A percentile compares a stretch with the other conserved stretches of the same genome.
Evolutionary conservation across 2,329 filamentous ascomycete genomes (phyloP).

Genomic region (Talaromyces piceae): DNA sequence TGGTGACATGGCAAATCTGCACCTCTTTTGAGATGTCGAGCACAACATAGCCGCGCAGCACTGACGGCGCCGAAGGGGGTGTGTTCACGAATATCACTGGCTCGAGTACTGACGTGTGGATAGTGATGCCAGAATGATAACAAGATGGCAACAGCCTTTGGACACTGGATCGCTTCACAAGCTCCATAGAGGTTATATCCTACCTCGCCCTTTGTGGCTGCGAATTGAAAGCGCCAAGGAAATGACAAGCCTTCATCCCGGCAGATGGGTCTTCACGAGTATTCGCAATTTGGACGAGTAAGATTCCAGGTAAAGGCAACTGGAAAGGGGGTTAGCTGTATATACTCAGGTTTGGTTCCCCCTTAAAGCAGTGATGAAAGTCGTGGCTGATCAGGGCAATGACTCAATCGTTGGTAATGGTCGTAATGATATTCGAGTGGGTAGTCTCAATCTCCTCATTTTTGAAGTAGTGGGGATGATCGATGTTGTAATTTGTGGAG

Average conservation of each 20-base stretch:
- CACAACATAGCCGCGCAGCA: constrained; percentile 6
- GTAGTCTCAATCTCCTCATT: not conserved
- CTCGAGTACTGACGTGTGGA: constrained; percentile 3
- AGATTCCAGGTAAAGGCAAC: too few relatives aligned
- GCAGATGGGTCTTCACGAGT: not conserved
- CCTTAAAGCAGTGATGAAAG: too few relatives aligned
- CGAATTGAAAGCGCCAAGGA: not conserved
- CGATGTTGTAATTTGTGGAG: not conserved
- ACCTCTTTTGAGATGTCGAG: constrained; percentile 5
- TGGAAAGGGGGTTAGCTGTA: too few relatives aligned
- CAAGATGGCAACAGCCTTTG: not conserved
- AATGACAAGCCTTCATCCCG: not conserved
- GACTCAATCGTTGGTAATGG: not conserved
- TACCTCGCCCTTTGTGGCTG: not conserved
- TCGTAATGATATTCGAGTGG: not conserved
- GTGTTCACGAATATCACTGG: constrained; percentile 9
- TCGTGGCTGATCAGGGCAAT: not conserved
- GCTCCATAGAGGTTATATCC: not conserved
- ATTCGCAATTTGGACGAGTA: not conserved
- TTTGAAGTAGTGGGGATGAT: not conserved
- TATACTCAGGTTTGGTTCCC: too few relatives aligned
- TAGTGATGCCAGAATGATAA: not conserved
- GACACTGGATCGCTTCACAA: not conserved
- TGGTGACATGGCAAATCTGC: constrained; percentile 3
- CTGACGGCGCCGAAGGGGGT: constrained; percentile 1